Evolutionary conservation across 306 rosid genomes (phyloP), one percentile per base, ranked within the genome.

Genomic region (Pyrus pyrifolia): DNA sequence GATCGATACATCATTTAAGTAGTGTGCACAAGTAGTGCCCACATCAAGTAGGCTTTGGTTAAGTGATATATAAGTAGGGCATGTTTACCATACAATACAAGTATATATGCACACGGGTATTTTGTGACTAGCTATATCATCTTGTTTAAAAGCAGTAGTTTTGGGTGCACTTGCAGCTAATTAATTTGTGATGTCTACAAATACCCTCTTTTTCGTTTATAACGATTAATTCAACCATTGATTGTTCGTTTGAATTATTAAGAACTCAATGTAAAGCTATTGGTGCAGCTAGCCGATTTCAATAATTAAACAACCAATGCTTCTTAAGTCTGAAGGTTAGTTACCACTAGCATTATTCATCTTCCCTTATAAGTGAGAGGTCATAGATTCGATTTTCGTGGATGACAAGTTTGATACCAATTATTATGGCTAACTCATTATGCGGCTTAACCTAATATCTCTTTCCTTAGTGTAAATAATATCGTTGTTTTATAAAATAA

Each of bases 31-130:
- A 76, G 87, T 82, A 82, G 88, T 57, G 25, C 25, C 62, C 55
- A 49, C 55, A 7, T 49, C 55, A 49, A 49, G 21, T 86, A 74
- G 76, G 49, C 71, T 80, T 80, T 86, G 85, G 65, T 80, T 79
- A 72, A 72, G 52, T 57, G 52, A 22, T 78, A 78, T 82, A 13
- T 78, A 76, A 84, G 82, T 53, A 80, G 82, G 77, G 86, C 73
- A 79, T 85, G 63, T 80, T 86, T 80, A 79, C 75, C 79, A 68
- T 46, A 67, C 89, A 84, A 80, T 71, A 33, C 65, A 71, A 71
- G 79, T 80, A 68, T 75, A 64, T 82, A 68, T 82, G 23, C 85
- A 86, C 85, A 80, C 72, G 66, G 74, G 78, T 82, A 68, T 72
- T 75, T 73, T 84, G 64, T 83, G 81, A 76, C 52, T 29, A 31